Evolutionary conservation across 73 alveolate species (phyloP), one percentile per base, ranked within the genome.

Genomic region (Loxodes magnus): DNA sequence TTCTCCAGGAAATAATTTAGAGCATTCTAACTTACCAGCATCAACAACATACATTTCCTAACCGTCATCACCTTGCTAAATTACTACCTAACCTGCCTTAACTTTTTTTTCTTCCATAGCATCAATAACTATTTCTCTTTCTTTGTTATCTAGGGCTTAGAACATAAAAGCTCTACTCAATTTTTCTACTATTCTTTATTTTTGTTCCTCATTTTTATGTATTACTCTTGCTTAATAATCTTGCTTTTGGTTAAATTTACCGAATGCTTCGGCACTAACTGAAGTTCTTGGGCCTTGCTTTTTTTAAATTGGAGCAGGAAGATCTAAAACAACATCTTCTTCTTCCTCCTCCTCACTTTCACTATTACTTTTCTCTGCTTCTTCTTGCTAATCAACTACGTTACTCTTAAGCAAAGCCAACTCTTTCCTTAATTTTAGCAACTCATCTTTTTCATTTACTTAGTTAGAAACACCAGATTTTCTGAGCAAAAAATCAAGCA

Each of bases 231-330:
- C 93, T 43, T 67, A 63, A 54, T 75, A 90, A 50, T 82, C 90
- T 34, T 67, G 83, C 43, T 84, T 87, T 57, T 87, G 82, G 57
- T 90, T 87, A 68, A 74, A 83, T n/a, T 41, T 24, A 10, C 98
- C 97, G 67, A 77, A 91, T 14, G 89, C 98, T 65, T 91, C 98
- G 3, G 98, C 97, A 33, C 88, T 57, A 4, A 91, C 98, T 21
- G 95, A 60, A 34, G 69, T 42, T 64, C 77, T 64, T 12, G 50
- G 37, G 14, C 36, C 10, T 34, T 52, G 9, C 30, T 54, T 54
- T 56, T 56, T 21, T 41, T 54, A 19, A 41, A 30, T 19, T 42
- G 66, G 52, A n/a, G 30, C 20, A 15, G 37, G 51, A 24, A 29
- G 26, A 29, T 35, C 73, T 28, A 20, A 27, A n/a, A 34, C 77